Conservation (phyloP, 2,329 filamentous ascomycete species). For the Fusarium sp. region DNA sequence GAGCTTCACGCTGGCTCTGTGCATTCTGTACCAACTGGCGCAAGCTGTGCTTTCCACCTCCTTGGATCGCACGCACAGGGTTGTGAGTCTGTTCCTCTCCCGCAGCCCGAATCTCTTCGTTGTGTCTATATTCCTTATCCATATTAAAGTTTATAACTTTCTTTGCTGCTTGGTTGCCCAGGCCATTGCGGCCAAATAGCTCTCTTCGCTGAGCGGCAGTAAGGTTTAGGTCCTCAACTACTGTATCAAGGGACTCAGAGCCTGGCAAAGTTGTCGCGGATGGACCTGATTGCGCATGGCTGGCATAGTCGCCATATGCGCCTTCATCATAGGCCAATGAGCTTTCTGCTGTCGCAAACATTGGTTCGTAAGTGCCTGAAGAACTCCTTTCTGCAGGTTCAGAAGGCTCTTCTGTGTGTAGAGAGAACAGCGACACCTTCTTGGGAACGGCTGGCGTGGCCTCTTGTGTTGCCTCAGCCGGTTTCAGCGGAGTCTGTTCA, state of each 20-base stretch:
- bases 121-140: conserved; percentile 85
- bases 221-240: conserved; percentile 82
- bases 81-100: conserved; percentile 80
- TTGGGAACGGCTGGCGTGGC: conserved; percentile 48
- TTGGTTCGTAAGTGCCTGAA: conserved; percentile 58
- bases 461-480: conserved; percentile 25
- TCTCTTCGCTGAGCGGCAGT: conserved; percentile 80
- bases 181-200: conserved; percentile 77
- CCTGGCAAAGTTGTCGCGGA: conserved; percentile 42
- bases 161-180: conserved; percentile 50
- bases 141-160: conserved; percentile 88
- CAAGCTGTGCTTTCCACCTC: conserved; percentile 81
- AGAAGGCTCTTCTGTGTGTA: conserved; percentile 56
- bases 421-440: conserved; percentile 75
- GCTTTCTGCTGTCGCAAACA: conserved; percentile 53
- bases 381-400: conserved; percentile 35
- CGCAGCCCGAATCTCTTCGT: conserved; percentile 76
- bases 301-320: conserved; percentile 46
- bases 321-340: conserved; percentile 29
- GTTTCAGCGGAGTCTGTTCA: conserved; percentile 16
- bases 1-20: conserved; percentile 81
- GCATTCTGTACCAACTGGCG: conserved; percentile 87
- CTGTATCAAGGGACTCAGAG: conserved; percentile 70
- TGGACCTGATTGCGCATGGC: conserved; percentile 45
- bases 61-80: conserved; percentile 84